phyloP scores from a whole-genome alignment of 768 basidiomycete genomes.

The Russula olivacea region DNA sequence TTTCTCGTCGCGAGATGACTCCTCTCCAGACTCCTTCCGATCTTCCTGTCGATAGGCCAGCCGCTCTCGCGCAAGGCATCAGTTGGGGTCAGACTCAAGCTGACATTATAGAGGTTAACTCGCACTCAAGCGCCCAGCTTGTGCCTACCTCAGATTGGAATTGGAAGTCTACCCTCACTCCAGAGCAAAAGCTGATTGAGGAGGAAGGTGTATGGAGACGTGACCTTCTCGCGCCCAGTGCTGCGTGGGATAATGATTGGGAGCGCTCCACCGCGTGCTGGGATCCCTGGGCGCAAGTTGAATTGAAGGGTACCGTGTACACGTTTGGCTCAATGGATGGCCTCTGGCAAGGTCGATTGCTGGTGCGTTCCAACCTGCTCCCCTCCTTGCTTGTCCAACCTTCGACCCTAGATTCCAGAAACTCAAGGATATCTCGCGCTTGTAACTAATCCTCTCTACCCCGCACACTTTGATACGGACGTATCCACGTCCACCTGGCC shows the following conservation, averaged over 20 bases:
- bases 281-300: constrained; percentile 33
- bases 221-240: constrained; percentile 35
- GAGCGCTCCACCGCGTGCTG: constrained; percentile 45
- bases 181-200: constrained; percentile 28
- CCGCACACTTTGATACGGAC: constrained; percentile 28
- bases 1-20: constrained; percentile 48
- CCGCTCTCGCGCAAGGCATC: constrained; percentile 31
- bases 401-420: constrained; percentile 33
- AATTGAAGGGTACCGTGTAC: constrained; percentile 37
- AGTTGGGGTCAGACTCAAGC: constrained; percentile 45
- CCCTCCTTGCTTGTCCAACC: constrained; percentile 5
- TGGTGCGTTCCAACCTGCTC: constrained; percentile 39
- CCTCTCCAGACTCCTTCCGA: constrained; percentile 38
- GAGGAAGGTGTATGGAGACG: constrained; percentile 28
- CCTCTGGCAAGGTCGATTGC: constrained; percentile 57
- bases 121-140: constrained; percentile 35
- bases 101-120: constrained; percentile 56
- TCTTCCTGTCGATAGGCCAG: constrained; percentile 35
- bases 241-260: constrained; percentile 53
- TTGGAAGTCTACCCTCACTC: constrained; percentile 26
- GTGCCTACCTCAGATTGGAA: constrained; percentile 28
- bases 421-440: constrained; percentile 31
- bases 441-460: constrained; percentile 27
- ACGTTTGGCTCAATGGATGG: constrained; percentile 49
- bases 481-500: constrained; percentile 42